Evolutionary conservation across 495 filamentous ascomycete species (phyloP).

Genomic region (Xylaria palmicola): DNA sequence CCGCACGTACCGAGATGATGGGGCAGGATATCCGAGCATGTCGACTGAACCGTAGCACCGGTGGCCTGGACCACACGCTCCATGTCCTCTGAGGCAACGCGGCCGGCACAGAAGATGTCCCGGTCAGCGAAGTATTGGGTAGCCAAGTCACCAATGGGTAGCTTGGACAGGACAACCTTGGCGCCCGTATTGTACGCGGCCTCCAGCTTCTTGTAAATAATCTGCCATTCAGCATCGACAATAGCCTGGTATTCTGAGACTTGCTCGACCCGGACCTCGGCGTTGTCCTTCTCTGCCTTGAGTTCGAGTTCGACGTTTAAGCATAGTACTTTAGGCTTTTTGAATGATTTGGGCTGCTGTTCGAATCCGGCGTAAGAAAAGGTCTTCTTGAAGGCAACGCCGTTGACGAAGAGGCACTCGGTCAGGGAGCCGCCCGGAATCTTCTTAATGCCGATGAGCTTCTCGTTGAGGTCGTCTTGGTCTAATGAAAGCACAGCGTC

Average conservation of each 20-base stretch:
- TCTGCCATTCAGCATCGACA: slow-evolving; percentile 99
- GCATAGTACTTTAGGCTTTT: slow-evolving; percentile 90
- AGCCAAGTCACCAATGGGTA: slow-evolving; percentile 95
- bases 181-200: slow-evolving; percentile 88
- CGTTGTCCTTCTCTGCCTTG: slow-evolving; percentile 98
- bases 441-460: slow-evolving; percentile 96
- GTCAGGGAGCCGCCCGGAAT: slow-evolving; percentile 94
- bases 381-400: slow-evolving; percentile 99
- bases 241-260: slow-evolving; percentile 99
- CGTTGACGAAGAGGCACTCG: slow-evolving; percentile 95
- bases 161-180: slow-evolving; percentile 93
- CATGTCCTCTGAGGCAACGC: slow-evolving; percentile 89
- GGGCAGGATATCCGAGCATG: slow-evolving; percentile 90
- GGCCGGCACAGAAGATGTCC: slow-evolving; percentile 97
- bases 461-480: slow-evolving; percentile 96
- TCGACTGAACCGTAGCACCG: slow-evolving; percentile 88
- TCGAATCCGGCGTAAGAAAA: slow-evolving; percentile 99
- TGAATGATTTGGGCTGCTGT: slow-evolving; percentile 95
- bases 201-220: slow-evolving; percentile 99
- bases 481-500: slow-evolving; percentile 96
- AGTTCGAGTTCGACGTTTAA: slow-evolving; percentile 96
- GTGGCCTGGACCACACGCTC: slow-evolving; percentile 95
- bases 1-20: slow-evolving; percentile 92
- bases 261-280: slow-evolving; percentile 95
- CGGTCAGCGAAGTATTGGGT: slow-evolving; percentile 98